Base-by-base conservation (phyloP, 805 yeast genomes). In the Candida nonsorbophila region DNA sequence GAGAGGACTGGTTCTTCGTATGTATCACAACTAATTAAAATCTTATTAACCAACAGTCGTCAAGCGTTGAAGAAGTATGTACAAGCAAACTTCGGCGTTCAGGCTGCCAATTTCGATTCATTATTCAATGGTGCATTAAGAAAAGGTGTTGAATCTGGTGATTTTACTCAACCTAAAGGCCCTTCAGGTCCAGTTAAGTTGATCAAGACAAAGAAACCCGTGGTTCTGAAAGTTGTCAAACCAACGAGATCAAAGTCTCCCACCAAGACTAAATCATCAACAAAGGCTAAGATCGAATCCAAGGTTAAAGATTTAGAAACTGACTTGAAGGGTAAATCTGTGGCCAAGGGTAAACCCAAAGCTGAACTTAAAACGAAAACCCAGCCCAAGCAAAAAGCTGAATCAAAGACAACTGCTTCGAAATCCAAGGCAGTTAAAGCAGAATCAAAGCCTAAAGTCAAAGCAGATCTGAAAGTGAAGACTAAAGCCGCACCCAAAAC, bases 41-140 rank as follows among this genome's bases (percentile, higher is more conserved):
- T 14, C n/a, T n/a, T 20, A 10, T 20, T 23, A 10, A 15, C 4
- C 15, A 13, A 13, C 32, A 73, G 87, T 46, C 88, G 95, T 57
- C 90, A 82, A 55, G 90, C 92, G 8, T 68, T 87, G 51, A 87
- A 86, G 72, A 85, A 85, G 59, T 84, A 76, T 58, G 77, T 86
- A 41, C 77, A 72, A 58, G 60, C 78, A 51, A 72, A 75, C 62
- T 70, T 62, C 62, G 66, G 77, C 42, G 61, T 74, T 43, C 67
- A 69, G 26, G 66, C 82, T n/a, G 32, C 70, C 29, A 79, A 69
- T 54, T 85, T 85, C 50, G 94, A 84, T 53, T 58, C 78, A 27
- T 73, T 77, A 48, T 82, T 86, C 69, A 85, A 85, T 51, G 43
- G 69, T 28, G 92, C 95, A 15, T 66, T 85, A 48, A 79, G 80